Conservation (phyloP, 108 stramenopile species). For the Pseudonitzschia multiseries region DNA sequence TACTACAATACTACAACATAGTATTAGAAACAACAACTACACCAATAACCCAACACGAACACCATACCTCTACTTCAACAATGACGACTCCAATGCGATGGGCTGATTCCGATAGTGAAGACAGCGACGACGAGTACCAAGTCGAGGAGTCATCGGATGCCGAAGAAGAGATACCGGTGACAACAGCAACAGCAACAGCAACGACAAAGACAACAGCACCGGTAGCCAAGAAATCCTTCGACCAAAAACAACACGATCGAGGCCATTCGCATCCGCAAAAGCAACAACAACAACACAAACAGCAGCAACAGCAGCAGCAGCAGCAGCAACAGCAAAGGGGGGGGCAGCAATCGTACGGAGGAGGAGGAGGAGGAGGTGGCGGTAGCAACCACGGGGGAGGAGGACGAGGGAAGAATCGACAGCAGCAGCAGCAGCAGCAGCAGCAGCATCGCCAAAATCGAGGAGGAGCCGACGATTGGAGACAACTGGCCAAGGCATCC, state of each 20-base stretch:
- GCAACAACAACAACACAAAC: neutral
- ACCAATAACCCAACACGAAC: too few species aligned
- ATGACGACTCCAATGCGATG: slow-evolving; percentile 30
- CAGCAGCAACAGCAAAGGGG: neutral
- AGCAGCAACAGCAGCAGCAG: neutral
- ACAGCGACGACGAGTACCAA: slow-evolving; percentile 22
- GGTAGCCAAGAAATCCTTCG: neutral
- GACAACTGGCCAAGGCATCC: slow-evolving; percentile 35
- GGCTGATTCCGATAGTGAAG: slow-evolving; percentile 37
- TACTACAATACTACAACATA: too few species aligned
- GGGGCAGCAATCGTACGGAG: too few species aligned
- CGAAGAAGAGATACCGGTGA: neutral
- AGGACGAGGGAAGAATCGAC: slow-evolving; percentile 12
- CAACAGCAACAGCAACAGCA: neutral
- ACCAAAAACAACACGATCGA: neutral
- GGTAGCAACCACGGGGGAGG: slow-evolving; percentile 23
- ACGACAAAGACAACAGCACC: neutral
- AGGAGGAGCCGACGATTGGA: slow-evolving; percentile 23
- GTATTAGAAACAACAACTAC: too few species aligned
- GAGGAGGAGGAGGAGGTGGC: slow-evolving; percentile 13
- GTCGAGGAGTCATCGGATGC: slow-evolving; percentile 3
- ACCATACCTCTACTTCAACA: neutral
- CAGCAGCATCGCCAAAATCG: slow-evolving; percentile 9
- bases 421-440: slow-evolving; percentile 9
- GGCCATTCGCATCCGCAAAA: neutral